phyloP scores from a whole-genome alignment of 2,329 filamentous ascomycete genomes.

The Phaeophleospora eucalypticola region DNA sequence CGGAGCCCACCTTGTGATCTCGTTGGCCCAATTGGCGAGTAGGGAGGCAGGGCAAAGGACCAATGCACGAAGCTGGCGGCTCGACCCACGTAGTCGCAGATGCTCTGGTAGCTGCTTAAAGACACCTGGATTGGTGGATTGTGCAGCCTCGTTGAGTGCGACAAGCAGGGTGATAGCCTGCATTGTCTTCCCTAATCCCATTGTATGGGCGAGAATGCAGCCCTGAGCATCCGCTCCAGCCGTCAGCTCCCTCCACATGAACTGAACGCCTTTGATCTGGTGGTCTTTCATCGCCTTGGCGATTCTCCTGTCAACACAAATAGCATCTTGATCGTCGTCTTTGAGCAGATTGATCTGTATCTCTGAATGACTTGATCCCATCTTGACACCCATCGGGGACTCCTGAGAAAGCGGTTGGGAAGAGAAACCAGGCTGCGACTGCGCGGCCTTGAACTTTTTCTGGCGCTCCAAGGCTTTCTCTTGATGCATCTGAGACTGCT shows the following conservation, averaged over 20 bases:
- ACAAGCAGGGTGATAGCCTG: constrained; percentile 78
- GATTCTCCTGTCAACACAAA: constrained; percentile 63
- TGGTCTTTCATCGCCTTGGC: constrained; percentile 68
- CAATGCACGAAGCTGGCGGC: constrained; percentile 58
- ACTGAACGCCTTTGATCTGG: constrained; percentile 75
- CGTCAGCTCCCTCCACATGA: constrained; percentile 83
- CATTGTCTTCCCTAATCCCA: constrained; percentile 92
- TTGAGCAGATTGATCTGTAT: constrained; percentile 67
- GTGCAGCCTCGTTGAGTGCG: constrained; percentile 63
- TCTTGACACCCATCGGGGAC: constrained; percentile 3
- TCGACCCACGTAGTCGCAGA: constrained; percentile 39
- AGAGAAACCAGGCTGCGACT: constrained; percentile 19
- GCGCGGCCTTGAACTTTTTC: constrained; percentile 14
- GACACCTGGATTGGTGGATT: constrained; percentile 55
- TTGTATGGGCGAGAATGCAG: constrained; percentile 80
- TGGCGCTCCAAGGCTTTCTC: constrained; percentile 18
- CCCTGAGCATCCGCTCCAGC: constrained; percentile 57
- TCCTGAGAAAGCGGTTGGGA: constrained; percentile 14
- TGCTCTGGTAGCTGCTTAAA: constrained; percentile 63
- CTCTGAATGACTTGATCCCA: constrained; percentile 20
- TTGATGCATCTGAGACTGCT: constrained; percentile 13
- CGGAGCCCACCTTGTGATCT: constrained; percentile 65
- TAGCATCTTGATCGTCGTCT: constrained; percentile 54
- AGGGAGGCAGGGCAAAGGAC: constrained; percentile 72
- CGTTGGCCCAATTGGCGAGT: constrained; percentile 78